A percentile compares a stretch with the other conserved stretches of the same genome.
phyloP scores from a whole-genome alignment of 495 filamentous ascomycete species.

The Lasiosphaeria hispida region DNA sequence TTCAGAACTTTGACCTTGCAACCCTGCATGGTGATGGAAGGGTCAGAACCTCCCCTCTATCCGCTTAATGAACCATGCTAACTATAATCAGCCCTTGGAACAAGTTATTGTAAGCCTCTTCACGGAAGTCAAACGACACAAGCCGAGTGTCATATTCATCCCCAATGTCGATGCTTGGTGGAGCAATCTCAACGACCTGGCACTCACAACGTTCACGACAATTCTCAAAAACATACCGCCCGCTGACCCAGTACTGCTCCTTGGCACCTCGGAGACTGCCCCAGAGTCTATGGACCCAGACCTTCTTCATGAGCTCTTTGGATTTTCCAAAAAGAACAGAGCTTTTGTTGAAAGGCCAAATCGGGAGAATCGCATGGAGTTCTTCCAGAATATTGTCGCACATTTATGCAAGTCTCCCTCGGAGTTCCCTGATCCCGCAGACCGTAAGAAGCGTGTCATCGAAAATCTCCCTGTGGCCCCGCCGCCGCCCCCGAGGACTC shows the following conservation, averaged over 20 bases:
- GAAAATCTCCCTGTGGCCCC: slow-evolving; percentile 74
- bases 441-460: slow-evolving; percentile 80
- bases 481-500: slow-evolving; percentile 57
- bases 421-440: slow-evolving; percentile 81
- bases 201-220: slow-evolving; percentile 72
- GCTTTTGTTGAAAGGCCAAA: slow-evolving; percentile 65
- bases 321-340: slow-evolving; percentile 74
- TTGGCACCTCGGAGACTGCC: slow-evolving; percentile 72
- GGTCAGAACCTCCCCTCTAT: slow-evolving; percentile 35
- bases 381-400: slow-evolving; percentile 68
- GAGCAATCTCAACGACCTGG: slow-evolving; percentile 56
- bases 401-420: slow-evolving; percentile 73
- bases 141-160: slow-evolving; percentile 93
- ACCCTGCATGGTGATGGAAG: slow-evolving; percentile 63
- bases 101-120: slow-evolving; percentile 86
- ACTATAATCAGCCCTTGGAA: slow-evolving; percentile 61
- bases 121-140: slow-evolving; percentile 86
- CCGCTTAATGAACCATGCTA: slow-evolving; percentile 16
- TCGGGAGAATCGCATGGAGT: slow-evolving; percentile 64
- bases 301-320: slow-evolving; percentile 76
- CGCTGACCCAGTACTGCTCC: slow-evolving; percentile 81
- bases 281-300: slow-evolving; percentile 49
- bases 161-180: slow-evolving; percentile 89
- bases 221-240: slow-evolving; percentile 76
- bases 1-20: slow-evolving; percentile 91